Base-by-base conservation (phyloP, 192 early-diverging fungal species). In the Ambispora gerdemannii region DNA sequence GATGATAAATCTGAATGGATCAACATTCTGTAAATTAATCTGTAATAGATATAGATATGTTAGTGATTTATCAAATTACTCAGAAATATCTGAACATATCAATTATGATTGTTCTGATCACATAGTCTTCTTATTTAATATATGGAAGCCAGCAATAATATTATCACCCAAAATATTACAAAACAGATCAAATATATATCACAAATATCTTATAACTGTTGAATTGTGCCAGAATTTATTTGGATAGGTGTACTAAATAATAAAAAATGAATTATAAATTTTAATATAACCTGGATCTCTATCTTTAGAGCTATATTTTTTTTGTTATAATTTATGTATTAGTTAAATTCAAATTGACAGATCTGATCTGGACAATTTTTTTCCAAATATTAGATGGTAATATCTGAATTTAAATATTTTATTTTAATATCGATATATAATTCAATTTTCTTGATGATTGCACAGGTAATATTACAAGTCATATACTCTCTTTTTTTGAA, bases 21-120 rank as follows among this genome's bases (percentile, higher is more conserved):
- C 55, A 58, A 58, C 55, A 58, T 58, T 58, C 55, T 25, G 55
- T 28, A 58, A 58, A 58, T 58, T 58, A 58, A 58, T 58, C 1
- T 25, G 55, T 25, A 58, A 58, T 58, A 25, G 55, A 58, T 58
- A 4, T 58, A 58, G 1, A 58, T 25, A 58, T 58, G 55, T 58
- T 58, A 58, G 55, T 58, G 55, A 58, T 58, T 58, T 58, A 58
- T 58, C 55, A 25, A 58, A 58, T 58, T 58, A 58, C 55, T 58
- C 55, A 58, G 55, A 58, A 58, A 58, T 58, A 58, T 58, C 55
- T 58, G 55, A 58, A 58, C 55, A 58, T 58, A 1, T 58, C 55
- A 0, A 58, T 58, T 58, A 58, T 58, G 55, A 25, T 58, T 58
- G 55, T 58, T 58, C 55, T 0, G 55, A 58, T 58, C 55, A 58